phyloP scores from a whole-genome alignment of 768 basidiomycete species.

The Termitomyces sp. region DNA sequence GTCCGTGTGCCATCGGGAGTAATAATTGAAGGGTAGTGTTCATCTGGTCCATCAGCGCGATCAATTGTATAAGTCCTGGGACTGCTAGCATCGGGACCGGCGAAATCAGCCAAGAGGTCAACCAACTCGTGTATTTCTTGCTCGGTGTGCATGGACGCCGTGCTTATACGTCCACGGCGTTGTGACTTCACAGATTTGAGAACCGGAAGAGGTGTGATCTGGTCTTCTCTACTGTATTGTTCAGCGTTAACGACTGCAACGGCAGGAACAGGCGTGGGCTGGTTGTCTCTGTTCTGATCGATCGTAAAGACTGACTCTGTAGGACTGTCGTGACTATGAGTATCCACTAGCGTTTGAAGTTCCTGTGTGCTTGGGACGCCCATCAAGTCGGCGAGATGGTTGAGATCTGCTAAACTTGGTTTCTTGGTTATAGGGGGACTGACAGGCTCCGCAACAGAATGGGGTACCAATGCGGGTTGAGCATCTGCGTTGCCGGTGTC shows the following conservation, averaged over 20 bases:
- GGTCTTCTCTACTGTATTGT: slow-evolving; percentile 10
- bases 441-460: not conserved
- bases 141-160: slow-evolving; percentile 43
- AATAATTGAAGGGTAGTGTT: slow-evolving; percentile 2
- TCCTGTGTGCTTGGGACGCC: slow-evolving; percentile 6
- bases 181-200: slow-evolving; percentile 16
- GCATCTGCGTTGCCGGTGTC: not conserved
- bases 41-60: not conserved
- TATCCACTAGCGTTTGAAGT: slow-evolving; percentile 1
- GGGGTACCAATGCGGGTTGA: not conserved
- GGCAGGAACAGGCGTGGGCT: slow-evolving; percentile 2
- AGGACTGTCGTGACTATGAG: not conserved
- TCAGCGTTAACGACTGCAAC: not conserved
- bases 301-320: not conserved
- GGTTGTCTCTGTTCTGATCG: not conserved
- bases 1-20: not conserved
- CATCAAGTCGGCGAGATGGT: slow-evolving; percentile 8
- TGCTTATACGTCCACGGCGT: slow-evolving; percentile 31
- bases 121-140: slow-evolving; percentile 45
- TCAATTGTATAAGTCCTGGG: not conserved
- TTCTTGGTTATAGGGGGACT: not conserved
- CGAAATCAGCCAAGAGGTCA: slow-evolving; percentile 35
- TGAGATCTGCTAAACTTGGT: slow-evolving; percentile 1
- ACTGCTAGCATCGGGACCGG: slow-evolving; percentile 1
- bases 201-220: slow-evolving; percentile 20